These are phyloP conservation scores for Stenocarpella maydis DNA, from an alignment of 2,329 filamentous ascomycete genomes.

Conservation along the genomic window DNA sequence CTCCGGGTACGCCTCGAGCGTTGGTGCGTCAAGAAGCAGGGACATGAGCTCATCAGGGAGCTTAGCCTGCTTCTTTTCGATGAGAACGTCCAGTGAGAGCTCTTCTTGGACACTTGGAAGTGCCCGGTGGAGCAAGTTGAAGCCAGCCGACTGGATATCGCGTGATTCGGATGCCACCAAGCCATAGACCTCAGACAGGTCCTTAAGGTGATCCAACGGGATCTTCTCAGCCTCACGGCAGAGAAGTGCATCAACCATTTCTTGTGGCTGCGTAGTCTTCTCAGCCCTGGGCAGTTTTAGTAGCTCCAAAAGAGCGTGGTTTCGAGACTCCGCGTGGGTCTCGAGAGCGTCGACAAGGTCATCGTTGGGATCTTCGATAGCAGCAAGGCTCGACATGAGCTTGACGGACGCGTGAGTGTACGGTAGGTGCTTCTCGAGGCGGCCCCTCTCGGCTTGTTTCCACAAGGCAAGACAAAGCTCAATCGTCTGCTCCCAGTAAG, in stretches of 20 bases:
- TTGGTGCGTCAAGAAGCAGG: slow-evolving; percentile 80
- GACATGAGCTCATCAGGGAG: slow-evolving; percentile 88
- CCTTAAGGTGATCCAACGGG: slow-evolving; percentile 66
- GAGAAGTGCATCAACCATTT: slow-evolving; percentile 79
- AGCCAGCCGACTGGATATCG: slow-evolving; percentile 81
- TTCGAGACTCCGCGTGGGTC: slow-evolving; percentile 64
- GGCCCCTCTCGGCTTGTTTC: slow-evolving; percentile 54
- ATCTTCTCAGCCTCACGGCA: slow-evolving; percentile 73
- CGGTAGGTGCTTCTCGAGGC: slow-evolving; percentile 61
- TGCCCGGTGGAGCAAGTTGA: slow-evolving; percentile 79
- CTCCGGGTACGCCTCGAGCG: slow-evolving; percentile 71
- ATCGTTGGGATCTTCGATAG: slow-evolving; percentile 79
- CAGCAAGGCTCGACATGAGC: slow-evolving; percentile 70
- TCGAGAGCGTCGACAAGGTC: slow-evolving; percentile 81
- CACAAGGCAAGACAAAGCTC: slow-evolving; percentile 67
- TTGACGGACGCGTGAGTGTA: slow-evolving; percentile 77
- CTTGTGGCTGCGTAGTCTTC: slow-evolving; percentile 67
- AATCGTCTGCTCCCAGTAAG: slow-evolving; percentile 79
- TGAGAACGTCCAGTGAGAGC: slow-evolving; percentile 77
- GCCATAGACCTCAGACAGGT: slow-evolving; percentile 75
- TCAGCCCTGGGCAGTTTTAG: slow-evolving; percentile 61
- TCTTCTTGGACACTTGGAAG: slow-evolving; percentile 82
- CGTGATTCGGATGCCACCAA: slow-evolving; percentile 79
- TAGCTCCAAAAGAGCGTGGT: slow-evolving; percentile 66
- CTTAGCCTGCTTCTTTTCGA: slow-evolving; percentile 75